phyloP scores from a whole-genome alignment of 345 rosid genomes.

The Capsella bursapastoris region DNA sequence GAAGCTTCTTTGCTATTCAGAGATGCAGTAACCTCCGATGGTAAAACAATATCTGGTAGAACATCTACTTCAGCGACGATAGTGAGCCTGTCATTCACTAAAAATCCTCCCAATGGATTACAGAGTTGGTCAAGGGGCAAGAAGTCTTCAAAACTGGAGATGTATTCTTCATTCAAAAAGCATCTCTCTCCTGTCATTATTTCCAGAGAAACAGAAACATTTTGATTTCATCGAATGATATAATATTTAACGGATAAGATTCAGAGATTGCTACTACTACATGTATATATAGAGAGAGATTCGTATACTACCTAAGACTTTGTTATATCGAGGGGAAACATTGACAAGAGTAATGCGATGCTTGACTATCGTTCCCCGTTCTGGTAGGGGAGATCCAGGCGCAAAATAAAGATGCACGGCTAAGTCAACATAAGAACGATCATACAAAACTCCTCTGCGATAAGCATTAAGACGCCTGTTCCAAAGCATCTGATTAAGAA shows the following conservation, averaged over 20 bases:
- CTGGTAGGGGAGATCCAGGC: neutral
- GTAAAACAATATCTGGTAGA: neutral
- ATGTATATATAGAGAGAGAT: too few species aligned
- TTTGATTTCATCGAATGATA: neutral
- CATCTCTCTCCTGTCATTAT: neutral
- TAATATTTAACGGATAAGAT: neutral
- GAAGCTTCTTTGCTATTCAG: neutral
- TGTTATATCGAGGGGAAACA: neutral
- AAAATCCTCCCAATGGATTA: constrained; percentile 21
- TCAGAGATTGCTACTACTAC: too few species aligned
- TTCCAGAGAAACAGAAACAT: neutral
- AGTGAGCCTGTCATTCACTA: constrained; percentile 58
- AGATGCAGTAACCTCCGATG: neutral
- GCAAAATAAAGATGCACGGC: constrained; percentile 78
- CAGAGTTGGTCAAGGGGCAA: neutral
- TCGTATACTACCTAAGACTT: neutral
- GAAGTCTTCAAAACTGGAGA: neutral
- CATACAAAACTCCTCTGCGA: constrained; percentile 51
- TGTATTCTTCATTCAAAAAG: neutral
- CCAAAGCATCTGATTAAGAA: too few species aligned
- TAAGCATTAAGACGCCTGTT: constrained; percentile 68
- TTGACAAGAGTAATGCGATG: constrained; percentile 48
- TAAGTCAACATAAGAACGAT: constrained; percentile 50
- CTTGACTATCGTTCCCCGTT: constrained; percentile 75
- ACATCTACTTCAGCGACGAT: constrained; percentile 63